Base-by-base conservation (phyloP, 345 rosid species). In the Linum tenue region DNA sequence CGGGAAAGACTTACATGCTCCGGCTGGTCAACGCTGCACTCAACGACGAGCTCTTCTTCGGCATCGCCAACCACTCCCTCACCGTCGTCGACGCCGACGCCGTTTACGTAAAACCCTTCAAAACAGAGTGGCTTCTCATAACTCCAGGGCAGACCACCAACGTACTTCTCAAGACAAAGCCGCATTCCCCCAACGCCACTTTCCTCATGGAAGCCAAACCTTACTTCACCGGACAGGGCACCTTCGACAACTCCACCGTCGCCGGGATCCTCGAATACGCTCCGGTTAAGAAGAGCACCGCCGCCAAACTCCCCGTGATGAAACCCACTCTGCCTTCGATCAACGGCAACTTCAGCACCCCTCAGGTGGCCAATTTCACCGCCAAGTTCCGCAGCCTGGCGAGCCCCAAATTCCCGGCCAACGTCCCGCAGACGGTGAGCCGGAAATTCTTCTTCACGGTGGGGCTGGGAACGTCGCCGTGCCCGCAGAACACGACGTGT, bases 11-110 rank as follows among this genome's bases (percentile, higher is more conserved):
- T 38, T 73, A 73, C 56, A 67, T 73, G 37, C 72, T 73, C 56
- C 64, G 76, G 3, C 2, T 73, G 55, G 68, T 73, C 76, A 73
- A 73, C 62, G 72, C 76, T 57, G 76, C 76, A 35, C 76, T 73
- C 50, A 73, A 73, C 42, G 76, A 73, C 40, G 76, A 73, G 62
- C 76, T 73, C 15, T 73, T 73, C 72, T 73, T 73, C 51, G 64
- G 76, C 56, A 73, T 73, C 17, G 76, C 72, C 10, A 68, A 64
- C 55, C 76, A 73, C 62, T 58, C 66, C 7, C 62, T 73, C 58
- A 73, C 72, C 15, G 50, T 68, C 0, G 76, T 73, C 1, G 76
- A 73, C 17, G 62, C 69, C 1, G 76, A 73, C 5, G 76, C 76
- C 2, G 37, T n/a, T 53, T 73, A 73, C 9, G 65, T 68, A 15